phyloP scores from a whole-genome alignment of 306 rosid genomes.

The Astragalus membranaceus region DNA sequence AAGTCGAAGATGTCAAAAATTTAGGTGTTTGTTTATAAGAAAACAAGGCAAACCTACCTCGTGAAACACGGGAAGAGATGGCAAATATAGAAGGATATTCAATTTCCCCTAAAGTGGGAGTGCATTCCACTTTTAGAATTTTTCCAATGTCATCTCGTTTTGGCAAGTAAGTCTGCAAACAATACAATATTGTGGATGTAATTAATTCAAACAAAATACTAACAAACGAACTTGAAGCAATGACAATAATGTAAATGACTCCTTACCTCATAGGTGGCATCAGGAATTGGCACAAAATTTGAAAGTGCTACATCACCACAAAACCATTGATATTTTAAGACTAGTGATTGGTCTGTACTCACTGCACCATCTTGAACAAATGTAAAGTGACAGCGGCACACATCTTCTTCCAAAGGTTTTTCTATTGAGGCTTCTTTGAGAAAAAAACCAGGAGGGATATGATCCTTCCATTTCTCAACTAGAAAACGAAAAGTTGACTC shows the following conservation, averaged over 20 bases:
- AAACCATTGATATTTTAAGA: constrained; percentile 87
- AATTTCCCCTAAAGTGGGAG: constrained; percentile 55
- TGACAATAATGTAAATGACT: constrained; percentile 9
- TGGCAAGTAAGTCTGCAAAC: constrained; percentile 81
- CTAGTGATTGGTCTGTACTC: constrained; percentile 38
- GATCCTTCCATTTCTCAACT: constrained; percentile 82
- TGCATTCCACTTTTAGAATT: constrained; percentile 86
- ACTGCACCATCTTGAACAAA: constrained; percentile 49
- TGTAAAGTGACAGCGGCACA: constrained; percentile 75
- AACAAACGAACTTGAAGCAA: constrained; percentile 11
- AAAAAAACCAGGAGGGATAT: constrained; percentile 56
- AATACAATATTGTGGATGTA: constrained; percentile 13
- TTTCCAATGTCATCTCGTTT: constrained; percentile 71
- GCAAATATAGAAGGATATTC: constrained; percentile 81
- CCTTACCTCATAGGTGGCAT: constrained; percentile 78
- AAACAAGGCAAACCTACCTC: constrained; percentile 44
- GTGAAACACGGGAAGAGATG: constrained; percentile 66
- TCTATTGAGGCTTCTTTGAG: constrained; percentile 80
- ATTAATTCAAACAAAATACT: neutral
- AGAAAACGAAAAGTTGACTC: constrained; percentile 82
- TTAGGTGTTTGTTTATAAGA: constrained; percentile 3
- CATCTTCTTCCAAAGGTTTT: constrained; percentile 85
- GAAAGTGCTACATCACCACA: constrained; percentile 65
- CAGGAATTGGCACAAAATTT: constrained; percentile 56
- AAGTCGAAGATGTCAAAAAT: neutral